Evolutionary conservation across 306 rosid genomes (phyloP), one percentile per base, ranked within the genome.

Genomic region (Begonia masoniana): DNA sequence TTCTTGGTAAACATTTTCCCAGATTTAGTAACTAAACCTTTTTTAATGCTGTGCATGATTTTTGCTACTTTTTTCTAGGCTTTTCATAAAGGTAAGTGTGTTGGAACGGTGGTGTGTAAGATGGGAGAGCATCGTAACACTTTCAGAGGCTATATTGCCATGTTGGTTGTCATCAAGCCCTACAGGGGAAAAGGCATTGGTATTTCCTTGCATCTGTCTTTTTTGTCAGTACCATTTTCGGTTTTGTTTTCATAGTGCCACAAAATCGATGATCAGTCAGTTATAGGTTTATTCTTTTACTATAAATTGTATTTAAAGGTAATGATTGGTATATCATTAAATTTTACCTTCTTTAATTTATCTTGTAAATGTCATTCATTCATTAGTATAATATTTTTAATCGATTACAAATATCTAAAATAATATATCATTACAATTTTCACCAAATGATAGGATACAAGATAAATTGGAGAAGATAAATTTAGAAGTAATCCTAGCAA

Each of bases 31-130:
- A 45, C 49, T 10, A n/a, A 13, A 31, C 47, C 16, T 55, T 23
- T 21, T 12, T 41, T 12, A 3, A 3, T 9, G 24, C 41, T 49
- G 11, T 5, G 10, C 4, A 13, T 11, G 35, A 26, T 26, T 26
- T 26, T 26, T 26, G 41, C 6, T 50, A 7, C 9, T 42, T 46
- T 69, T 42, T 41, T 55, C 59, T 54, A 85, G 95, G 99, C 96
- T 1, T 91, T 86, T 52, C 96, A 91, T 67, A 56, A 63, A 48
- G 99, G 96, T 41, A 79, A 72, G 73, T 86, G 96, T 50, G 92
- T 91, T 54, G 97, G 97, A 17, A 91, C 97, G 42, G 94, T 91
- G 63, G 96, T 91, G 13, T 91, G 97, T 75, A 91, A 91, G 67
- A 91, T 83, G 96, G 94, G 97, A 10, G 96, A 91, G 62, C 96